Evolutionary conservation across 495 filamentous ascomycete genomes (phyloP), one percentile per base, ranked within the genome.

Genomic region (Aspergillus incahuasiensis): DNA sequence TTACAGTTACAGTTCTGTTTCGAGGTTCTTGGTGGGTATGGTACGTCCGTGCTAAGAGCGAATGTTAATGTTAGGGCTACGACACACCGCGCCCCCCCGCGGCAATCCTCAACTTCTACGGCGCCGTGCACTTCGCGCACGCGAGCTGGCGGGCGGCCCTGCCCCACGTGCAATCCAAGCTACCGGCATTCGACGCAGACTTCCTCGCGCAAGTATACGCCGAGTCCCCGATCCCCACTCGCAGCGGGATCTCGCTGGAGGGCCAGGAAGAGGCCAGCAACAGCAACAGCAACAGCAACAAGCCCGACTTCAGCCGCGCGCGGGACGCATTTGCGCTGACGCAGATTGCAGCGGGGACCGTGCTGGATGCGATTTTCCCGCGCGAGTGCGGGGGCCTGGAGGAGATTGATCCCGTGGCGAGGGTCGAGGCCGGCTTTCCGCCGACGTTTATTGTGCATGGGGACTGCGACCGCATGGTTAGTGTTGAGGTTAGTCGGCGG

Each of bases 61-160:
- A n/a, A n/a, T n/a, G n/a, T n/a, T n/a, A n/a, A n/a, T n/a, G n/a
- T n/a, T 16, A 74, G 71, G 71, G 66, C 22, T 72, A 62, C 43
- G 53, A 68, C 41, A 54, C 60, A 11, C 56, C 59, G 30, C 64
- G 59, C 16, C 59, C 61, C 15, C 52, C 58, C 2, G 48, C 55
- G 15, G 69, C 71, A 32, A 72, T 74, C 24, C 64, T 74, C 22
- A 62, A 65, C 16, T 62, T 74, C 47, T 74, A 72, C 50, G 71
- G 69, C 52, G 59, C 71, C 12, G 66, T 66, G 0, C 59, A 71
- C 54, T 72, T 74, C 58, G 62, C 61, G 6, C 54, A 71, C 16
- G 61, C 69, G 16, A 63, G 90, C 32, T 85, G 77, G 72, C 74
- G 77, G 20, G 73, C 82, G 9, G 88, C 87, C 0, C 73, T 95